These are phyloP conservation scores for Colletotrichum liaoningense DNA, from an alignment of 2,329 filamentous ascomycete genomes.

Conservation along the genomic window DNA sequence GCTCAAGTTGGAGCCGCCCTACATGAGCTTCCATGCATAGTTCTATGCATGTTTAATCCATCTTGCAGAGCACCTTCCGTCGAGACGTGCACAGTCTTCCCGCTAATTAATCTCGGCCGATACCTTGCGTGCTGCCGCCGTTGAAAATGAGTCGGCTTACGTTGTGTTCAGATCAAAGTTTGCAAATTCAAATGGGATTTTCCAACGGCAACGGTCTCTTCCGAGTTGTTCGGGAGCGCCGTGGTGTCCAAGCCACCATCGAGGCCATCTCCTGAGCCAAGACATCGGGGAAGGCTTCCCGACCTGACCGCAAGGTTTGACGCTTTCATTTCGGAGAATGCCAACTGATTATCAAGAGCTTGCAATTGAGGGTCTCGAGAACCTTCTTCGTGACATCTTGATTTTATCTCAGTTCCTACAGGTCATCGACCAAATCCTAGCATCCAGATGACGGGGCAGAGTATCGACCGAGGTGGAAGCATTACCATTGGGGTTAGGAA, in stretches of 20 bases:
- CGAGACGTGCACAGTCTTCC: slow-evolving; percentile 1
- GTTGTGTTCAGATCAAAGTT: too few species aligned
- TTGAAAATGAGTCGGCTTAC: background rate
- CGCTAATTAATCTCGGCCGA: background rate
- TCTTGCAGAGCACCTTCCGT: background rate
- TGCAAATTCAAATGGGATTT: background rate
- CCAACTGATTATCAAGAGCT: background rate
- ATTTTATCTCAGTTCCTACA: too few species aligned
- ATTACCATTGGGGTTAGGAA: too few species aligned
- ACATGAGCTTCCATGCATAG: slow-evolving; percentile 15
- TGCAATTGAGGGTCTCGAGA: too few species aligned
- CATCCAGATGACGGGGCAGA: too few species aligned
- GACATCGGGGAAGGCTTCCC: background rate
- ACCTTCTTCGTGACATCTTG: too few species aligned
- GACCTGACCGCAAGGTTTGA: background rate
- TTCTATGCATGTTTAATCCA: slow-evolving; percentile 12
- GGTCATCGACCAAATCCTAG: too few species aligned
- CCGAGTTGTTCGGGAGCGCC: background rate
- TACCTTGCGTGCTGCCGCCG: background rate
- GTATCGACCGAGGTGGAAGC: too few species aligned
- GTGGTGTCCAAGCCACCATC: background rate
- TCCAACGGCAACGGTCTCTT: background rate
- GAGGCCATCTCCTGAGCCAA: background rate
- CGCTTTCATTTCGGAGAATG: background rate
- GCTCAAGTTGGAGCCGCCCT: background rate